phyloP scores from a whole-genome alignment of 73 alveolate species.

The Symbiodinium natans region DNA sequence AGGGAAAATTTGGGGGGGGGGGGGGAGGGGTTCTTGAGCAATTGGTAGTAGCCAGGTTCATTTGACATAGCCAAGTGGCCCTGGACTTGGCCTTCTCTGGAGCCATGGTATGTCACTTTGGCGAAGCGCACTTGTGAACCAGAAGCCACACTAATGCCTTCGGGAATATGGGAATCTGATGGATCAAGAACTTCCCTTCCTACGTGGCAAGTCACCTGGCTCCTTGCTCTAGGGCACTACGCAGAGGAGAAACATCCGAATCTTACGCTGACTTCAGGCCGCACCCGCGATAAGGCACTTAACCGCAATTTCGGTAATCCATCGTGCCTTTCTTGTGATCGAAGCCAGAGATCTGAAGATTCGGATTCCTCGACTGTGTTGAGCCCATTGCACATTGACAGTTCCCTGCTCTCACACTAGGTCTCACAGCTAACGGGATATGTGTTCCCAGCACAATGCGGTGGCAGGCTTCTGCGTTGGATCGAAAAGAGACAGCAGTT shows the following conservation, averaged over 20 bases:
- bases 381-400: not conserved
- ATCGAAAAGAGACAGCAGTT: constrained; percentile 84
- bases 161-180: not conserved
- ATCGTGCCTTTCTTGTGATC: constrained; percentile 82
- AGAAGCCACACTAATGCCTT: constrained; percentile 80
- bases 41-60: no score
- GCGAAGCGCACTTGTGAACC: constrained; percentile 75
- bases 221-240: no score
- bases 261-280: no score
- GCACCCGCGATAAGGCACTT: no score
- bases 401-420: not conserved
- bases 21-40: no score
- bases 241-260: no score
- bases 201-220: no score
- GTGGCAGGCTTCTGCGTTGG: constrained; percentile 77
- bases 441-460: no score
- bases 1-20: no score
- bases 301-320: not conserved
- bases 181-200: no score
- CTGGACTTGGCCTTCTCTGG: constrained; percentile 79
- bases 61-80: constrained; percentile 42
- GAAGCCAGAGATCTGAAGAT: constrained; percentile 73
- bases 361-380: constrained; percentile 40
- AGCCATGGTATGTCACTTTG: constrained; percentile 89
- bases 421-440: no score